These are phyloP conservation scores for Calonectria hawksworthii DNA, from an alignment of 2,329 filamentous ascomycete species.

Conservation along the genomic window DNA sequence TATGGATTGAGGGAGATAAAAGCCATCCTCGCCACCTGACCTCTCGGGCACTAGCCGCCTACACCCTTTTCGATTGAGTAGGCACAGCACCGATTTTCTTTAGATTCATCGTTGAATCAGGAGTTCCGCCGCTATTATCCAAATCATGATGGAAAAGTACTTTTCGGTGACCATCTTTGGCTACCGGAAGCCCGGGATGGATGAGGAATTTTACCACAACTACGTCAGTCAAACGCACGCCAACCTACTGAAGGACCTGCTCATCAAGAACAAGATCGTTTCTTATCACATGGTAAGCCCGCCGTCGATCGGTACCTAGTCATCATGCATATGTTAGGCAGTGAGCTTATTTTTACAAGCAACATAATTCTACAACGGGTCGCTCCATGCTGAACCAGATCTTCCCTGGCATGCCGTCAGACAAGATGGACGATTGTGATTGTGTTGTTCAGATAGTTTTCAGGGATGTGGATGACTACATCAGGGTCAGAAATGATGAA, in stretches of 20 bases:
- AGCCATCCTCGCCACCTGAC: conserved; percentile 12
- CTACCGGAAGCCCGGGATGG: conserved; percentile 38
- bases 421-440: conserved; percentile 29
- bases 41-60: neutral
- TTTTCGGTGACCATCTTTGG: conserved; percentile 42
- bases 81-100: neutral
- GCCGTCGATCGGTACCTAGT: too few relatives aligned
- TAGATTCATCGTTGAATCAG: neutral
- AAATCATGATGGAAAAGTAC: conserved; percentile 22
- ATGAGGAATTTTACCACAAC: conserved; percentile 39
- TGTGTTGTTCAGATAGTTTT: conserved; percentile 38
- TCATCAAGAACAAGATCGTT: conserved; percentile 40
- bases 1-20: conserved; percentile 20
- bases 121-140: conserved; percentile 6
- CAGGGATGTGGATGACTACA: conserved; percentile 31
- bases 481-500: conserved; percentile 33
- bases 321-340: neutral
- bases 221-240: conserved; percentile 41
- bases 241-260: conserved; percentile 36
- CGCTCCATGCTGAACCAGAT: conserved; percentile 29
- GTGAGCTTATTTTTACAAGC: conserved; percentile 26
- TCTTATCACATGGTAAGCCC: conserved; percentile 40
- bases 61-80: neutral
- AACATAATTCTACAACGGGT: conserved; percentile 38
- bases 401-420: conserved; percentile 32